phyloP scores from a whole-genome alignment of 148 eudicot genomes.

The Rhododendron ovatum region DNA sequence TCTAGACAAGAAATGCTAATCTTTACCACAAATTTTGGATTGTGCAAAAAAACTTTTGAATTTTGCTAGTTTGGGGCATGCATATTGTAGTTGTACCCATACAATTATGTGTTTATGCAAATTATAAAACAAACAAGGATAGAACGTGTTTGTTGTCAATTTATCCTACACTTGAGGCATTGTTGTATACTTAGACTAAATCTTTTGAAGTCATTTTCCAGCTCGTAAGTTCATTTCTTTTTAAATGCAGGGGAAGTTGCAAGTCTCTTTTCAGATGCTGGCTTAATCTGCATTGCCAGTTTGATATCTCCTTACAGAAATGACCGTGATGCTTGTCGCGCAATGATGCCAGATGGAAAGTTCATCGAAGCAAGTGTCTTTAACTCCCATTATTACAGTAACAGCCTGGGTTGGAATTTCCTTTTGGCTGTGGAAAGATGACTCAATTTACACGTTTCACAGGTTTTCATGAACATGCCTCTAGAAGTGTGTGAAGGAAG shows the following conservation, averaged over 20 bases:
- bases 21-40: not conserved
- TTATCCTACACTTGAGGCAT: too few species aligned
- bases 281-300: slow-evolving; percentile 83
- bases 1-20: not conserved
- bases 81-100: not conserved
- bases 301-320: slow-evolving; percentile 87
- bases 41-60: not conserved
- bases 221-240: not conserved
- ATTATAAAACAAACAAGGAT: not conserved
- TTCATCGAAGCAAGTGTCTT: slow-evolving; percentile 65
- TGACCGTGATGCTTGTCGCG: slow-evolving; percentile 91
- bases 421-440: not conserved
- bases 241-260: slow-evolving; percentile 71
- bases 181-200: not conserved
- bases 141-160: not conserved
- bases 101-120: not conserved
- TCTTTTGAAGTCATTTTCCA: not conserved
- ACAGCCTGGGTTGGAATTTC: not conserved
- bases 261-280: slow-evolving; percentile 80
- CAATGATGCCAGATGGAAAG: slow-evolving; percentile 54
- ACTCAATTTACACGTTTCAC: not conserved
- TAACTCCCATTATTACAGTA: not conserved
- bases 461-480: slow-evolving; percentile 93
- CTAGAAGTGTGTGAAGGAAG: slow-evolving; percentile 81
- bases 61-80: not conserved